These are phyloP conservation scores for Iris pallida DNA, from an alignment of 116 monocot genomes.

Conservation along the genomic window DNA sequence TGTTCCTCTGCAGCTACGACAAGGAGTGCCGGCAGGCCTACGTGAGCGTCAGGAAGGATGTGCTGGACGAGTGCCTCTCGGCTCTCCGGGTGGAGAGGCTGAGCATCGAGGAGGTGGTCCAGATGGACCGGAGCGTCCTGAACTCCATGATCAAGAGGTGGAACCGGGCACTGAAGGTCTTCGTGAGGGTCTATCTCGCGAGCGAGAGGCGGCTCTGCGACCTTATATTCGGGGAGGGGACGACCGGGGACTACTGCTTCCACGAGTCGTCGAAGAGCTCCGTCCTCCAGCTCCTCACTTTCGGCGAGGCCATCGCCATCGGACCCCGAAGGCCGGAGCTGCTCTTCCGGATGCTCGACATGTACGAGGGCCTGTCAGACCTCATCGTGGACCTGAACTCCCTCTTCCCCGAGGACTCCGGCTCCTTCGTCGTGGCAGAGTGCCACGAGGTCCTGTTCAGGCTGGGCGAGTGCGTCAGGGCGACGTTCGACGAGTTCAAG, in stretches of 20 bases:
- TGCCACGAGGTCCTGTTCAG: conserved; percentile 39
- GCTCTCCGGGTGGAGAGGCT: conserved; percentile 32
- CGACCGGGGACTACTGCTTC: conserved; percentile 23
- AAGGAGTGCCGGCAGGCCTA: conserved; percentile 62
- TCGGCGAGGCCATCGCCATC: conserved; percentile 55
- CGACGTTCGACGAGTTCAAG: conserved; percentile 37
- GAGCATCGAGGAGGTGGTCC: conserved; percentile 57
- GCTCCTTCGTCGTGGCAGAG: conserved; percentile 38
- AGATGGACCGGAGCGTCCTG: conserved; percentile 38
- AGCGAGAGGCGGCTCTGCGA: conserved; percentile 57
- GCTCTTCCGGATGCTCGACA: conserved; percentile 53
- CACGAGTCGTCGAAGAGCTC: conserved; percentile 37
- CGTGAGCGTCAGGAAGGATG: conserved; percentile 39
- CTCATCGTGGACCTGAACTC: conserved; percentile 30
- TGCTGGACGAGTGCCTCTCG: conserved; percentile 30
- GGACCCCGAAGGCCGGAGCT: conserved; percentile 40
- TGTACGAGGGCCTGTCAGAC: conserved; percentile 46
- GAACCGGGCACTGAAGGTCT: conserved; percentile 49
- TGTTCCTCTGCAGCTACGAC: conserved; percentile 47
- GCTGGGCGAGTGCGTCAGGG: conserved; percentile 35
- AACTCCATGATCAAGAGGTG: conserved; percentile 49
- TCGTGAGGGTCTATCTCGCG: conserved; percentile 44
- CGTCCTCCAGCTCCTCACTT: conserved; percentile 48
- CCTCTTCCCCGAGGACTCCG: conserved; percentile 31
- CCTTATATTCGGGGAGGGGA: conserved; percentile 46